Evolutionary conservation across 352 stramenopile genomes (phyloP).

Genomic region (Bremia lactucae): DNA sequence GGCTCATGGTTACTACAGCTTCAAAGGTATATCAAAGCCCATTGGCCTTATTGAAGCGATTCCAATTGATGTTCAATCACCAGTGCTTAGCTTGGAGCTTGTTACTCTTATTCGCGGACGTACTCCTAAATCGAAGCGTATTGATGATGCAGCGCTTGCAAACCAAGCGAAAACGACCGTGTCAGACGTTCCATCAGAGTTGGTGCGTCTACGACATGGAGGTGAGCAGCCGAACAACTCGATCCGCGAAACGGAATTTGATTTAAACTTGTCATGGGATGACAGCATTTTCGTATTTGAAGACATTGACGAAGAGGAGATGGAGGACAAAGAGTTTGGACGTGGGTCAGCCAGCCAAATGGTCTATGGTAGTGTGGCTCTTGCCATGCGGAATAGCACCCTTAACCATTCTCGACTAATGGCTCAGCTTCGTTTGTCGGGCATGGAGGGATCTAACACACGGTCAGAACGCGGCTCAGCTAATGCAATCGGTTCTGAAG

Average conservation of each 20-base stretch:
- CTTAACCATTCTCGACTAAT: constrained; percentile 59
- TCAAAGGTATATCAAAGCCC: constrained; percentile 78
- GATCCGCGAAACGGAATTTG: constrained; percentile 76
- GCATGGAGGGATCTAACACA: constrained; percentile 14
- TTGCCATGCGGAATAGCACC: constrained; percentile 35
- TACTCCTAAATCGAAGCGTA: constrained; percentile 48
- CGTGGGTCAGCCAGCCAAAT: constrained; percentile 23
- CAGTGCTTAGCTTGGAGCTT: constrained; percentile 32
- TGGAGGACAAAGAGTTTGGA: constrained; percentile 22
- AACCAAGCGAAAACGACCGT: constrained; percentile 41
- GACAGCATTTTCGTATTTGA: constrained; percentile 70
- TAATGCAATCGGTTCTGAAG: constrained; percentile 31
- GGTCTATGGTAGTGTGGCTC: constrained; percentile 34
- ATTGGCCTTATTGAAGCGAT: constrained; percentile 77
- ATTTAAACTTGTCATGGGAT: constrained; percentile 57
- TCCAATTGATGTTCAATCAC: constrained; percentile 45
- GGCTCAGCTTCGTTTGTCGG: constrained; percentile 38
- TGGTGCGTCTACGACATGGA: constrained; percentile 49
- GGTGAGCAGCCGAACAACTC: constrained; percentile 62
- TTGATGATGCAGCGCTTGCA: constrained; percentile 38
- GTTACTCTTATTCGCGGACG: constrained; percentile 22
- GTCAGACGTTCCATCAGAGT: constrained; percentile 37
- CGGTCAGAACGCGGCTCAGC: constrained; percentile 14
- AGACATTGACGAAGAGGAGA: constrained; percentile 39
- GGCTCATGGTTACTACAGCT: constrained; percentile 68